Percentiles rank a stretch among this genome's conserved stretches.
phyloP scores from a whole-genome alignment of 305 asterid species.

The Fraxinus latifolia region DNA sequence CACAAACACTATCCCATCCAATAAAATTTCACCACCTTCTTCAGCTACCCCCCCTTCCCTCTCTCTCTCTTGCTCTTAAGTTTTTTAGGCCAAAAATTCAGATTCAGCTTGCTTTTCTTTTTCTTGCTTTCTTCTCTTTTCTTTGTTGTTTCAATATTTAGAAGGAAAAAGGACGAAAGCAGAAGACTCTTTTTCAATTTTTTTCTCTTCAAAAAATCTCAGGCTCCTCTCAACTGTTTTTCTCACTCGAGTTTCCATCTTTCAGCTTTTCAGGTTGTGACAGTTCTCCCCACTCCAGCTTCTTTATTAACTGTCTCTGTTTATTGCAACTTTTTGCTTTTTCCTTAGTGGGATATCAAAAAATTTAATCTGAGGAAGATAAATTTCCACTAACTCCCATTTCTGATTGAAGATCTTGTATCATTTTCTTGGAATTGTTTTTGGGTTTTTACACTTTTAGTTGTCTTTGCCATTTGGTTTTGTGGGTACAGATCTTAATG shows the following conservation, averaged over 20 bases:
- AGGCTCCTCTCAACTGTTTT: slow-evolving; percentile 23
- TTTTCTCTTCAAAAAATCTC: slow-evolving; percentile 26
- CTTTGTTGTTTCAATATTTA: slow-evolving; percentile 26
- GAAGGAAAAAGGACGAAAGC: slow-evolving; percentile 32
- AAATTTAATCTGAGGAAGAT: slow-evolving; percentile 15
- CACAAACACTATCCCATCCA: slow-evolving; percentile 63
- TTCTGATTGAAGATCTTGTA: slow-evolving; percentile 1
- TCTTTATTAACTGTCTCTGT: slow-evolving; percentile 24
- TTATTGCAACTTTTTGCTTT: slow-evolving; percentile 28
- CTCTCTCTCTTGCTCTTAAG: neutral
- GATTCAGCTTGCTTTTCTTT: slow-evolving; percentile 30
- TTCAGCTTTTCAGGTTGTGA: slow-evolving; percentile 46
- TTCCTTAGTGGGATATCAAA: slow-evolving; percentile 16
- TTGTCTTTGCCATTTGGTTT: neutral
- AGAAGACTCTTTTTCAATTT: slow-evolving; percentile 25
- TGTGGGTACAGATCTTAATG: slow-evolving; percentile 48
- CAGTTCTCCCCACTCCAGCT: slow-evolving; percentile 37
- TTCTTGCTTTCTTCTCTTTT: slow-evolving; percentile 20
- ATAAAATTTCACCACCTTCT: slow-evolving; percentile 57
- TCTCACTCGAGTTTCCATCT: slow-evolving; percentile 31
- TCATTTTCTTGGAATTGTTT: slow-evolving; percentile 23
- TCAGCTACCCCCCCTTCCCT: neutral
- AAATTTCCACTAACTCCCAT: neutral
- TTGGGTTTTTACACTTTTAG: neutral
- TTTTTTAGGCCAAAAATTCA: slow-evolving; percentile 13